Evolutionary conservation across 768 basidiomycete species (phyloP), one percentile per base, ranked within the genome.

Genomic region (Guyanaporus albipodus): DNA sequence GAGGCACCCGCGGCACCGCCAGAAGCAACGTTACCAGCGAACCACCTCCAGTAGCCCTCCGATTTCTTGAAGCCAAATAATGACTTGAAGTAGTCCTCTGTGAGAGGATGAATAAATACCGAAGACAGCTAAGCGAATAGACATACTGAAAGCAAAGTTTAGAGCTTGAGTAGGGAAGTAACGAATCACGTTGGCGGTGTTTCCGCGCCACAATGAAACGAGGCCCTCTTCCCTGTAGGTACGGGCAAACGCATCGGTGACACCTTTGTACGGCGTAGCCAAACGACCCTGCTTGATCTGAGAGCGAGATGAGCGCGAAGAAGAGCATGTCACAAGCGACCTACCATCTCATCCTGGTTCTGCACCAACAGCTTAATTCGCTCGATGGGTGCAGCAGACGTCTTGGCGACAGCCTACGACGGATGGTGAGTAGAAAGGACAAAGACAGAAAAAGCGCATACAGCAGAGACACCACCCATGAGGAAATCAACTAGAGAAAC

Each of bases 151-250:
- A 69, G 95, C 95, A 64, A 99, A 98, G 89, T 99, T 99, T 62
- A 98, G 75, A 32, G 96, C 96, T 72, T 99, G 95, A 48, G 96
- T 99, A 42, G 96, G 96, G 92, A 99, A 99, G 88, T 99, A 99
- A 70, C 96, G 94, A 77, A 99, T 96, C 74, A 99, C 96, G 76
- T 99, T 99, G 82, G 96, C 95, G 49, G 95, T 98, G 85, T 99
- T 99, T 72, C 96, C 96, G 76, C 96, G 78, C 96, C 96, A 98
- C 65, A 99, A 77, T 18, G 96, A 88, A 53, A 92, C 78, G 43
- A 96, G 74, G 70, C 96, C 96, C 79, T 99, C 96, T 14, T 97
- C 95, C 57, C 70, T 73, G 80, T 94, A 95, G 49, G 94, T 97
- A 57, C 96, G 90, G 53, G 57, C 32, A 68, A 96, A 96, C 60